Conservation (phyloP, 225 moss, liverwort and hornwort genomes). For the Physcomitrellopsis africana region DNA sequence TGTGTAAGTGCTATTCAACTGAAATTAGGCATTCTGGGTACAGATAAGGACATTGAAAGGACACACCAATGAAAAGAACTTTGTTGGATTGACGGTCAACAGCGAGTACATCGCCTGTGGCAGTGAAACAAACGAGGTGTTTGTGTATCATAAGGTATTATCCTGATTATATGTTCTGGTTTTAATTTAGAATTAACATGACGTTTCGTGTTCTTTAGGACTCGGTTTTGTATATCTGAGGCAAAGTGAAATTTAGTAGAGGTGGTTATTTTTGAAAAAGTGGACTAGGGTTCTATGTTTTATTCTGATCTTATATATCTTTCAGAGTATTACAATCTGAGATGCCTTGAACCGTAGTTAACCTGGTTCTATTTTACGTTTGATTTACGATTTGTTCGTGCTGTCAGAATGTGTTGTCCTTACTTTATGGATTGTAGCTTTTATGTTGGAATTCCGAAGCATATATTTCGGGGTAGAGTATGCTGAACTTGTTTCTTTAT, state of each 20-base stretch:
- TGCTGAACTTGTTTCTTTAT: constrained; percentile 19
- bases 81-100: constrained; percentile 92
- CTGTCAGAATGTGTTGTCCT: not conserved
- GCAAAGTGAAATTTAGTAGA: too few relatives aligned
- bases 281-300: not conserved
- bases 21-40: constrained; percentile 33
- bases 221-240: too few relatives aligned
- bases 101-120: constrained; percentile 97
- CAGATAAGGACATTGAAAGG: constrained; percentile 93
- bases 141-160: constrained; percentile 91
- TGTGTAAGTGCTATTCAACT: not conserved
- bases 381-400: not conserved
- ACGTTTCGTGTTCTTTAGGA: too few relatives aligned
- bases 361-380: not conserved
- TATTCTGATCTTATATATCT: not conserved
- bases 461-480: not conserved
- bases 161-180: constrained; percentile 13
- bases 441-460: not conserved
- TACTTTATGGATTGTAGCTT: not conserved
- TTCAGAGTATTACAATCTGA: not conserved
- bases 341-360: not conserved
- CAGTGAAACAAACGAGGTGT: constrained; percentile 96
- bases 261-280: not conserved
- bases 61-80: constrained; percentile 97
- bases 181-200: too few relatives aligned